Evolutionary conservation across 495 filamentous ascomycete genomes (phyloP).

Genomic region (Thozetella sp.): DNA sequence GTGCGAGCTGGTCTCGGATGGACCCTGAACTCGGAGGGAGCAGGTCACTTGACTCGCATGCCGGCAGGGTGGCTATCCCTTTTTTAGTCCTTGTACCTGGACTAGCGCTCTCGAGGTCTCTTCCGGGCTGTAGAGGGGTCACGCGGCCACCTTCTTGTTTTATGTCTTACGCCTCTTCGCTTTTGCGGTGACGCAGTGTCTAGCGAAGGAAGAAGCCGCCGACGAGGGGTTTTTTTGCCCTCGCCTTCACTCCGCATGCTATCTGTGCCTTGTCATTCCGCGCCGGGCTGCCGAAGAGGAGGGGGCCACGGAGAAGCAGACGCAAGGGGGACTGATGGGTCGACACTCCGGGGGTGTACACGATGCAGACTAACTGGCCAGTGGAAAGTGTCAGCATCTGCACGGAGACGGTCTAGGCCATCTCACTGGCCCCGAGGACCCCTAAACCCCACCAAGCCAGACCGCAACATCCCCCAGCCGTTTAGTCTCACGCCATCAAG

Average conservation of each 20-base stretch:
- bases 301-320: neutral
- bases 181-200: too few relatives aligned
- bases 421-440: neutral
- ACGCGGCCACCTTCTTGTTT: neutral
- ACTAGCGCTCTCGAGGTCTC: neutral
- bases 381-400: neutral
- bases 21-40: too few relatives aligned
- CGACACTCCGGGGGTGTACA: neutral
- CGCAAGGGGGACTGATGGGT: neutral
- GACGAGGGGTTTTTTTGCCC: neutral
- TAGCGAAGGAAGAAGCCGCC: too few relatives aligned
- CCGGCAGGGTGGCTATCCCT: too few relatives aligned
- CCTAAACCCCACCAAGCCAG: slow-evolving; percentile 1
- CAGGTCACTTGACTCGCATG: too few relatives aligned
- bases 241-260: too few relatives aligned
- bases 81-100: too few relatives aligned
- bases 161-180: too few relatives aligned
- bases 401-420: neutral
- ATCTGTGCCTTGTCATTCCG: too few relatives aligned
- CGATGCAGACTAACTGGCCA: neutral
- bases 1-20: too few relatives aligned
- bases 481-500: neutral
- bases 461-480: neutral
- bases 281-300: too few relatives aligned
- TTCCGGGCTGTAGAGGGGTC: neutral